These are phyloP conservation scores for Globisporangium solare DNA, from an alignment of 352 stramenopile genomes.

Conservation along the genomic window DNA sequence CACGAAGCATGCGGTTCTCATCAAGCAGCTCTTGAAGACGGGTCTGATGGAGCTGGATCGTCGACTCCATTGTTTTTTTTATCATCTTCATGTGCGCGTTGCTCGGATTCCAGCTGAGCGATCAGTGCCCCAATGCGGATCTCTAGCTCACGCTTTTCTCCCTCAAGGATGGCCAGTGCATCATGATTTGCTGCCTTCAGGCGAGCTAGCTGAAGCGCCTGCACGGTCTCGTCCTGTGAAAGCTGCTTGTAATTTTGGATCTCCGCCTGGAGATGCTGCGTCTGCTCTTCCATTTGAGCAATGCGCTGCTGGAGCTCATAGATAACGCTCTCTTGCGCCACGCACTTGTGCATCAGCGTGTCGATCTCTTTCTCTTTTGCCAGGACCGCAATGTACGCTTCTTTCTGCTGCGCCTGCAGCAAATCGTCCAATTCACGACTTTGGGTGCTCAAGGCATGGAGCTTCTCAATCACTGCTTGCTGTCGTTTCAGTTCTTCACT, in stretches of 20 bases:
- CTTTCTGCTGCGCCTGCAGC: neutral
- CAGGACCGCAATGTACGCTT: slow-evolving; percentile 1
- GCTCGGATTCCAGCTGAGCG: slow-evolving; percentile 8
- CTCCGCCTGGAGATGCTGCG: slow-evolving; percentile 24
- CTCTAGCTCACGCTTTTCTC: slow-evolving; percentile 53
- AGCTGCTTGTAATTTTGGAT: slow-evolving; percentile 35
- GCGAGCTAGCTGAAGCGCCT: slow-evolving; percentile 57
- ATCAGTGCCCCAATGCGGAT: slow-evolving; percentile 18
- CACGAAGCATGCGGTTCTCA: slow-evolving; percentile 20
- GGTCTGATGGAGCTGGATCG: slow-evolving; percentile 9
- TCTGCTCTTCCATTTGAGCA: slow-evolving; percentile 22
- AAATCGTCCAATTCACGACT: slow-evolving; percentile 7
- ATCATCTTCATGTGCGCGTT: neutral
- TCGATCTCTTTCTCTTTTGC: slow-evolving; percentile 38
- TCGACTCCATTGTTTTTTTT: slow-evolving; percentile 15
- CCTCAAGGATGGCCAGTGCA: slow-evolving; percentile 45
- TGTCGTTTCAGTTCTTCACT: neutral
- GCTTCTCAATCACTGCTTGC: slow-evolving; percentile 6
- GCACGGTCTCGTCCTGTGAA: slow-evolving; percentile 73
- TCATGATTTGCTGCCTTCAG: slow-evolving; percentile 59
- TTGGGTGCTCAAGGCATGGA: slow-evolving; percentile 1
- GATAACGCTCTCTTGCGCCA: slow-evolving; percentile 32
- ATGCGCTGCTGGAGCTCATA: slow-evolving; percentile 24
- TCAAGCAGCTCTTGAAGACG: slow-evolving; percentile 25
- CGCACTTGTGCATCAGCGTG: slow-evolving; percentile 36